A percentile compares a stretch with the other conserved stretches of the same genome.
Conservation (phyloP, 2,329 filamentous ascomycete genomes). For the Zalaria obscura region DNA sequence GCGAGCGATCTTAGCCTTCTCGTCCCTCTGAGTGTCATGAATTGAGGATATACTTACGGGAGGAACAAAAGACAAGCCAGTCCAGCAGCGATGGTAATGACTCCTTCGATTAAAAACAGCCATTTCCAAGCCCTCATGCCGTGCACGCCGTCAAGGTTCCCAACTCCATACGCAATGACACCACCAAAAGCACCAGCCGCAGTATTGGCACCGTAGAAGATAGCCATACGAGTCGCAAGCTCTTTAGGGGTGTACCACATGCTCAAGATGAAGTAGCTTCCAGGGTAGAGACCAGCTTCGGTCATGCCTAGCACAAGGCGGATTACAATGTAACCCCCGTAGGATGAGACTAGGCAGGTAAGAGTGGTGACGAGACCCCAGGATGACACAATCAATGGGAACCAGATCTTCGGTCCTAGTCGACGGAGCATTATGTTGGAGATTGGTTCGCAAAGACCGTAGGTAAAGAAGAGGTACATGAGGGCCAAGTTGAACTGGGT, state of each 20-base stretch:
- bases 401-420: conserved; percentile 5
- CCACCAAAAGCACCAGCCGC: conserved; percentile 27
- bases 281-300: conserved; percentile 19
- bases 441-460: conserved; percentile 3
- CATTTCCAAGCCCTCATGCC: conserved; percentile 28
- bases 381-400: conserved; percentile 9
- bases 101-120: conserved; percentile 28
- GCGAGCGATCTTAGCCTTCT: not conserved
- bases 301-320: conserved; percentile 20
- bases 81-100: conserved; percentile 20
- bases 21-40: not conserved
- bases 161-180: conserved; percentile 23
- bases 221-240: conserved; percentile 22
- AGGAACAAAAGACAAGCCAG: conserved; percentile 4
- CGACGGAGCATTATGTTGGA: conserved; percentile 6
- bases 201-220: conserved; percentile 25
- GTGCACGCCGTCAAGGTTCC: conserved; percentile 21
- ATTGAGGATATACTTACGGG: not conserved
- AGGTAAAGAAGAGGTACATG: conserved; percentile 6
- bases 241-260: conserved; percentile 23
- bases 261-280: conserved; percentile 22
- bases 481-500: conserved; percentile 6
- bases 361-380: conserved; percentile 16
- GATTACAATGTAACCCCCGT: conserved; percentile 18
- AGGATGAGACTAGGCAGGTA: conserved; percentile 20